Percentiles rank a stretch among this genome's conserved stretches.
Conservation (phyloP, 331 rosid genomes). For the Pyrus hybrid region DNA sequence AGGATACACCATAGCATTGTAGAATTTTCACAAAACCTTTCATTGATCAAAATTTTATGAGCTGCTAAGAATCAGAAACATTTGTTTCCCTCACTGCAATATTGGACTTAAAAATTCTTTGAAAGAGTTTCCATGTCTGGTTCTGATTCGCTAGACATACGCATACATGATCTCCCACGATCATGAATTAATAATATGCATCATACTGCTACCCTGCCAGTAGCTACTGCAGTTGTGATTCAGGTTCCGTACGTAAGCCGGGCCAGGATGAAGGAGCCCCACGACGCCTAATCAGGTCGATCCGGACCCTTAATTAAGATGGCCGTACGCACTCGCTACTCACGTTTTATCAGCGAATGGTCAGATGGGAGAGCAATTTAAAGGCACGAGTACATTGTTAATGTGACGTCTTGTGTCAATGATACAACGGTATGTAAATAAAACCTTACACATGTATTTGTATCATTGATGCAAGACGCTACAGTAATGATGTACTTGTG, state of each 20-base stretch:
- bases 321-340: too few species aligned
- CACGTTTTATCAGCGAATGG: too few species aligned
- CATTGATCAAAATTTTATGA: not conserved
- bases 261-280: not conserved
- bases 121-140: not conserved
- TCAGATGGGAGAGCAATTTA: too few species aligned
- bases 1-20: not conserved
- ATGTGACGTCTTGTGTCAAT: too few species aligned
- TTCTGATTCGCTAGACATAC: not conserved
- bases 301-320: too few species aligned
- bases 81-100: not conserved
- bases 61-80: not conserved
- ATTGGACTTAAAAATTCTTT: not conserved
- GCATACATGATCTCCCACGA: not conserved
- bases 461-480: not conserved
- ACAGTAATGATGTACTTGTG: not conserved
- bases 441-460: too few species aligned
- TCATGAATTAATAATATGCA: not conserved
- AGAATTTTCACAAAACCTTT: not conserved
- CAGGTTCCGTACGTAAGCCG: not conserved
- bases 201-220: not conserved
- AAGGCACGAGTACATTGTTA: too few species aligned
- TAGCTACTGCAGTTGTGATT: not conserved
- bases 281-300: not conserved
- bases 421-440: not conserved